These are phyloP conservation scores for Clarireedia hainanense DNA, from an alignment of 2,329 filamentous ascomycete species.

Conservation along the genomic window DNA sequence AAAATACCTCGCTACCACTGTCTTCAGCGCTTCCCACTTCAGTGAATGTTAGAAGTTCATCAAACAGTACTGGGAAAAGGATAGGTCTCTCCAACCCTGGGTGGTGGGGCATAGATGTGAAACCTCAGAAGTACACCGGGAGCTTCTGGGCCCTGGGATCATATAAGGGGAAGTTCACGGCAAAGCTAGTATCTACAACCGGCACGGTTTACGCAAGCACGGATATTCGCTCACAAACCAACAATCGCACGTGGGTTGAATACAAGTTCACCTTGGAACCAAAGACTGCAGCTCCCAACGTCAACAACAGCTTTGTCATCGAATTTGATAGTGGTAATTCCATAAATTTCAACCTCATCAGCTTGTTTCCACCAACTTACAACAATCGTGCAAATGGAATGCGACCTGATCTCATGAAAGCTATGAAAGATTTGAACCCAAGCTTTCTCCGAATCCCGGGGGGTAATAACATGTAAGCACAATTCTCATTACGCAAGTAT, in stretches of 20 bases:
- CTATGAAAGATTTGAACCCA: slow-evolving; percentile 43
- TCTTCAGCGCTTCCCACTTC: slow-evolving; percentile 22
- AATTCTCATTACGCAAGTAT: slow-evolving; percentile 21
- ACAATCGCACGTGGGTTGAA: slow-evolving; percentile 18
- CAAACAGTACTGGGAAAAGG: slow-evolving; percentile 17
- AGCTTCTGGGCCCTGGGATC: slow-evolving; percentile 21
- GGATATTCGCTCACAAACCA: slow-evolving; percentile 13
- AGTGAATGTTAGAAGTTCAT: slow-evolving; percentile 14
- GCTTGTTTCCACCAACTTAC: slow-evolving; percentile 52
- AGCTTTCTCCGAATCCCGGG: slow-evolving; percentile 57
- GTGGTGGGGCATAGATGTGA: slow-evolving; percentile 45
- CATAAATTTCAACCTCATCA: slow-evolving; percentile 51
- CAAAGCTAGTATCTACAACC: slow-evolving; percentile 13
- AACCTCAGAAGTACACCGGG: slow-evolving; percentile 22
- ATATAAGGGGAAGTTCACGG: slow-evolving; percentile 9
- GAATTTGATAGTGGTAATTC: slow-evolving; percentile 38
- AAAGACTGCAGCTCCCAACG: slow-evolving; percentile 15
- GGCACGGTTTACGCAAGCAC: slow-evolving; percentile 16
- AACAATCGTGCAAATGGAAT: slow-evolving; percentile 49
- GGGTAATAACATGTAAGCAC: slow-evolving; percentile 48
- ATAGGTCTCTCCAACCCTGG: slow-evolving; percentile 46
- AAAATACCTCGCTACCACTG: slow-evolving; percentile 19
- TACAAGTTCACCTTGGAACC: slow-evolving; percentile 4
- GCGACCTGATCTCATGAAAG: slow-evolving; percentile 45
- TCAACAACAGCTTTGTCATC: slow-evolving; percentile 48